Evolutionary conservation across 75 land plant genomes (phyloP), one percentile per base, ranked within the genome.

Genomic region (Cryptomeria japonica): DNA sequence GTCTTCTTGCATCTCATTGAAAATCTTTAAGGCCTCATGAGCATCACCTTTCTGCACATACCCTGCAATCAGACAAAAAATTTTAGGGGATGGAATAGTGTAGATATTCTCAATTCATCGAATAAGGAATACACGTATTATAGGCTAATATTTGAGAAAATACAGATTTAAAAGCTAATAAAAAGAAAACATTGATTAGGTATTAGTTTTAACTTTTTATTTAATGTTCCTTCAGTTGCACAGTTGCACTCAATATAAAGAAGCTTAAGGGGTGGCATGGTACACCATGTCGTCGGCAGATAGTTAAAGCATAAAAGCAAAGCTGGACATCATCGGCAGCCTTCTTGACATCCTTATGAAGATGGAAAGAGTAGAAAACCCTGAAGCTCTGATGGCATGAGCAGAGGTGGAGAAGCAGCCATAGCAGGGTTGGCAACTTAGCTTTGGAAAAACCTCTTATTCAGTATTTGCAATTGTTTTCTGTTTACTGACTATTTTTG

Each of bases 1-100:
- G 0, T 1, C 53, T 37, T 41, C 49, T 79, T 93, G 95, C 94
- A 95, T 95, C 83, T 93, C 87, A 39, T 31, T 84, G 39, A 95
- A 80, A 87, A 93, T 36, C 31, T 73, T 31, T 28, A 95, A 87
- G 56, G 96, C 96, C 47, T 89, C 86, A 72, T 39, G 38, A 85
- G 86, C 84, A 16, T 46, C 70, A 3, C 89, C 93, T 85, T 87
- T 64, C n/a, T 64, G 70, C 31, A 64, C 70, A 8, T 64, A 64
- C n/a, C 31, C 70, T 64, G 70, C 70, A 64, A 64, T 28, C 70
- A 64, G n/a, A 64, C 31, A 64, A 25, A 64, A 25, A 6, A 5
- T 64, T 64, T 22, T 64, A 64, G 70, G 70, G 8, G 10, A 64
- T 64, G 70, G 8, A 64, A 64, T 6, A 64, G 31, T 64, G 28